Conservation (phyloP, 106 monocot genomes). For the Apostasia ramifera region DNA sequence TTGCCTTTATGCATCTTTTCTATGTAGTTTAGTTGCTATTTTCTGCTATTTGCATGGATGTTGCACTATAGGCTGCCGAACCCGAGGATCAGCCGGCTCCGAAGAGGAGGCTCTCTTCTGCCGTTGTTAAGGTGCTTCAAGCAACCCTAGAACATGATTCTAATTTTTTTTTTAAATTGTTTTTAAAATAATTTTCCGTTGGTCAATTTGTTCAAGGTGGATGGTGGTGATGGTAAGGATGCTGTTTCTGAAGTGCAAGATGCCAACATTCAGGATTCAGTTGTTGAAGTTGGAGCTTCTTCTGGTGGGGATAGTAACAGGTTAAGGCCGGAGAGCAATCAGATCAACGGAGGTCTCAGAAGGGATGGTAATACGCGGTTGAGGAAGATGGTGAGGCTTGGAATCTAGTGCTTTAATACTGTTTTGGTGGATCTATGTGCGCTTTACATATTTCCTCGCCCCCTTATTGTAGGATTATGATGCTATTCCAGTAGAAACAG, state of each 20-base stretch:
- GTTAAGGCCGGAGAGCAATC: slow-evolving; percentile 9
- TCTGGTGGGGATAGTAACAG: slow-evolving; percentile 20
- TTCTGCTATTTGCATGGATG: not conserved
- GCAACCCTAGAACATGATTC: not conserved
- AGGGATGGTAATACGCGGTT: slow-evolving; percentile 31
- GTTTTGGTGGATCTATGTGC: not conserved
- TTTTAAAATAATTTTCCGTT: not conserved
- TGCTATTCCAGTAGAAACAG: slow-evolving; percentile 46
- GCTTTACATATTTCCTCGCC: slow-evolving; percentile 1
- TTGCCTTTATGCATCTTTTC: not conserved
- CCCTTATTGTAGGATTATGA: slow-evolving; percentile 51
- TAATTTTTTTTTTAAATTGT: not conserved
- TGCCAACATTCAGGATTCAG: slow-evolving; percentile 18
- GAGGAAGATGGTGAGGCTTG: slow-evolving; percentile 45
- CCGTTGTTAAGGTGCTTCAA: slow-evolving; percentile 63
- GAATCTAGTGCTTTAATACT: not conserved
- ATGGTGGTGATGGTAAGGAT: slow-evolving; percentile 38
- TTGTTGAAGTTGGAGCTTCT: slow-evolving; percentile 2
- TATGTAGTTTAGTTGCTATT: not conserved
- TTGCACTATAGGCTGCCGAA: slow-evolving; percentile 28
- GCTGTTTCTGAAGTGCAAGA: slow-evolving; percentile 7
- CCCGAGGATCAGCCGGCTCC: slow-evolving; percentile 58
- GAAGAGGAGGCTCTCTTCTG: slow-evolving; percentile 74
- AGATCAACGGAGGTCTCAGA: slow-evolving; percentile 36
- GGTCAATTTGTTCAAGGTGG: slow-evolving; percentile 38